Percentiles rank a stretch among this genome's conserved stretches.
These are phyloP conservation scores for Gamsiella multidivaricata DNA, from an alignment of 192 early-diverging fungal species.

Conservation along the genomic window DNA sequence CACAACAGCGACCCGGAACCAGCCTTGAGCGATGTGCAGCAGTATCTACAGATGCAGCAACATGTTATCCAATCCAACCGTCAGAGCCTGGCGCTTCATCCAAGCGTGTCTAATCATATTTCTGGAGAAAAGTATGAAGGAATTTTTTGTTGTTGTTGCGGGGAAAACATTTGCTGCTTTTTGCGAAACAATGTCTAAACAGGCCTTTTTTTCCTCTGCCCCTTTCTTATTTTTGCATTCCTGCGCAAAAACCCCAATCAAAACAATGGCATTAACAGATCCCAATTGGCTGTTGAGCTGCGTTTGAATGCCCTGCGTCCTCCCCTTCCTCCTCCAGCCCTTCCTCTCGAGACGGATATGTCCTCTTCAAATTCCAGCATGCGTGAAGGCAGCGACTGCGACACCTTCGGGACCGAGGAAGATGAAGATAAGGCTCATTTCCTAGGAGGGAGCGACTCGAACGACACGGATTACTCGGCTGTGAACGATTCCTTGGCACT, in stretches of 20 bases:
- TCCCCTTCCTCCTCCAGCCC: background rate
- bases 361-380: constrained; percentile 34
- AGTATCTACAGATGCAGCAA: constrained; percentile 16
- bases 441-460: constrained; percentile 29
- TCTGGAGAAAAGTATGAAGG: background rate
- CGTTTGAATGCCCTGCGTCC: too few species aligned
- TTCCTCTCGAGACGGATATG: constrained; percentile 9
- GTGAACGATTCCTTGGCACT: constrained; percentile 27
- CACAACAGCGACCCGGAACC: constrained; percentile 41
- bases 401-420: constrained; percentile 32
- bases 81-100: background rate
- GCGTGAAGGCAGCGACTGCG: constrained; percentile 27
- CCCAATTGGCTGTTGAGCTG: background rate
- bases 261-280: too few species aligned
- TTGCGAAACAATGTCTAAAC: too few species aligned
- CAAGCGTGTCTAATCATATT: background rate
- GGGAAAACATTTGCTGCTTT: too few species aligned
- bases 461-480: constrained; percentile 29
- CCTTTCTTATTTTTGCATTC: too few species aligned
- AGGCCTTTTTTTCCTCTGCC: too few species aligned
- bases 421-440: constrained; percentile 20
- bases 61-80: constrained; percentile 1
- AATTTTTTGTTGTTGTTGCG: background rate
- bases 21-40: constrained; percentile 12
- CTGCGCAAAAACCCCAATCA: too few species aligned